Conservation (phyloP, 2,329 filamentous ascomycete species). For the Stagonosporopsis chrysanthemi region DNA sequence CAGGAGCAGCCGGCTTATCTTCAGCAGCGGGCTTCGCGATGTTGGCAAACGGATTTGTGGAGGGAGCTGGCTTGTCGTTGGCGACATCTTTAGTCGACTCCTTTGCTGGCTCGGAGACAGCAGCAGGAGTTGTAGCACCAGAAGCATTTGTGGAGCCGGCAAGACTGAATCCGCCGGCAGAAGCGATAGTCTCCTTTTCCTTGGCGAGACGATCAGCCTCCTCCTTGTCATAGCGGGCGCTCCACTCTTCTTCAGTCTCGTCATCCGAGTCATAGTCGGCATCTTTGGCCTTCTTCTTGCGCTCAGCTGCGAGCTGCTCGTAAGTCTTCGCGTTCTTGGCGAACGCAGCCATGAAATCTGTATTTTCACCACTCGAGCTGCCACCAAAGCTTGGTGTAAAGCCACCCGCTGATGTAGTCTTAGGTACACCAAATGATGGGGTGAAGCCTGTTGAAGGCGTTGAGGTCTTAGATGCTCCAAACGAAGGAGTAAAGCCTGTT, state of each 20-base stretch:
- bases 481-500: constrained; percentile 17
- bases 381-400: constrained; percentile 25
- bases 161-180: constrained; percentile 32
- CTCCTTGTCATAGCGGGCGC: constrained; percentile 39
- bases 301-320: constrained; percentile 44
- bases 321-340: constrained; percentile 40
- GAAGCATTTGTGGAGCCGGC: constrained; percentile 16
- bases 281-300: constrained; percentile 46
- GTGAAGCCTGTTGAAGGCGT: constrained; percentile 13
- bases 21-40: constrained; percentile 12
- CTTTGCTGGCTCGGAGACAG: constrained; percentile 1
- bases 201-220: constrained; percentile 41
- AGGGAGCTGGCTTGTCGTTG: constrained; percentile 19
- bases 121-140: constrained; percentile 12
- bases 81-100: background rate
- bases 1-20: constrained; percentile 18
- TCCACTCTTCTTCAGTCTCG: constrained; percentile 46
- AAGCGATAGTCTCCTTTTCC: constrained; percentile 34
- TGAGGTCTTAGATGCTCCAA: constrained; percentile 4
- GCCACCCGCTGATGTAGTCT: constrained; percentile 9
- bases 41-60: constrained; percentile 24
- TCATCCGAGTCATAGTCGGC: constrained; percentile 49
- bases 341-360: constrained; percentile 41
- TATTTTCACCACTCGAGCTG: constrained; percentile 21
- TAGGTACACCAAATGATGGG: constrained; percentile 14